These are phyloP conservation scores for Lactarius evosmus DNA, from an alignment of 768 basidiomycete genomes.

Conservation along the genomic window DNA sequence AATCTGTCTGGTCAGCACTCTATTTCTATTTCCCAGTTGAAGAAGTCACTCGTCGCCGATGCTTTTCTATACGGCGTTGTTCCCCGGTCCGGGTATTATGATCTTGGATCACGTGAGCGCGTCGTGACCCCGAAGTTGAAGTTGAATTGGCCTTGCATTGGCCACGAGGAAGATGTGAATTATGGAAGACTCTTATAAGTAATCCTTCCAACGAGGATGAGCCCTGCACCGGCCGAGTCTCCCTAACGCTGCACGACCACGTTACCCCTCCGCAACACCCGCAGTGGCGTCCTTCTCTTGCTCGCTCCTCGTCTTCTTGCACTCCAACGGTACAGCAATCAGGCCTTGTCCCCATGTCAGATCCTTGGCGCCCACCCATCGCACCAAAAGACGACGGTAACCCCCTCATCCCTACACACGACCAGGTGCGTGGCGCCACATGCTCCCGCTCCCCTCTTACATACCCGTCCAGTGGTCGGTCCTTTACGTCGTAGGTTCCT, in stretches of 20 bases:
- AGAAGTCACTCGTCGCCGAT: no score
- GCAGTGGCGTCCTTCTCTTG: constrained; percentile 7
- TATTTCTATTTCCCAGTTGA: no score
- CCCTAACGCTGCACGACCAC: not conserved
- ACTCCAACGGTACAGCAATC: not conserved
- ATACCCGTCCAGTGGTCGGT: constrained; percentile 55
- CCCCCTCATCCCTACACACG: constrained; percentile 17
- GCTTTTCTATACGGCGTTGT: no score
- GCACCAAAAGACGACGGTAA: constrained; percentile 4
- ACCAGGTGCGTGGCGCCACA: constrained; percentile 23
- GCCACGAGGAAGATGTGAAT: constrained; percentile 17
- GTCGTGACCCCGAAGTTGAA: no score
- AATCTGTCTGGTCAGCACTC: no score
- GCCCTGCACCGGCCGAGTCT: not conserved
- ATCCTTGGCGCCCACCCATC: constrained; percentile 6
- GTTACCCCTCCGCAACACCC: constrained; percentile 2
- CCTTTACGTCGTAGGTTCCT: constrained; percentile 62
- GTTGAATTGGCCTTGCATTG: constrained; percentile 2
- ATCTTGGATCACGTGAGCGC: no score
- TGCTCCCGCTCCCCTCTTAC: not conserved
- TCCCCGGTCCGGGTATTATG: no score
- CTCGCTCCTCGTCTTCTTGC: not conserved
- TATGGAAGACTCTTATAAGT: constrained; percentile 6
- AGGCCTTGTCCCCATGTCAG: constrained; percentile 14
- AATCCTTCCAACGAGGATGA: not conserved